Percentiles rank a stretch among this genome's conserved stretches.
These are phyloP conservation scores for Lablab purpureus DNA, from an alignment of 306 rosid species.

Conservation along the genomic window DNA sequence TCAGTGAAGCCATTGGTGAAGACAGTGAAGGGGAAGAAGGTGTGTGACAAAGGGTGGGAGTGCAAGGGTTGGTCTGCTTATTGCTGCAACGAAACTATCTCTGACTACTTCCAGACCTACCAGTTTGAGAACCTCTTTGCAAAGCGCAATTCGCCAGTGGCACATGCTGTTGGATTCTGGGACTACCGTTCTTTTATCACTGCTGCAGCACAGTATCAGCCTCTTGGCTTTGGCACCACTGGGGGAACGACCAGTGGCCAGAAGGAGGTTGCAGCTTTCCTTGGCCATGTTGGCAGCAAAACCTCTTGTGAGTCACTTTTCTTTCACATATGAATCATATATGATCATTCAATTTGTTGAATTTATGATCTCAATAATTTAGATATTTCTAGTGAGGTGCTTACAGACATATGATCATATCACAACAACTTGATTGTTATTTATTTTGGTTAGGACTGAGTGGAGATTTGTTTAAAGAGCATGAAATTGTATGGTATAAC, in stretches of 20 bases:
- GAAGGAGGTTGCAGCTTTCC: conserved; percentile 90
- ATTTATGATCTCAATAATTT: neutral
- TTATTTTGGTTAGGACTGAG: conserved; percentile 6
- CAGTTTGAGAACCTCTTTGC: conserved; percentile 90
- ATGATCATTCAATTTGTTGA: neutral
- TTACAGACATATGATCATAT: neutral
- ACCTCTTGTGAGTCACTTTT: conserved; percentile 78
- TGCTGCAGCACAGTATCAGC: conserved; percentile 78
- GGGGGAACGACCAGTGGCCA: conserved; percentile 72
- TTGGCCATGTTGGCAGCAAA: conserved; percentile 89
- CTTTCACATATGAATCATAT: neutral
- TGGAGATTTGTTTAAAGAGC: conserved; percentile 8
- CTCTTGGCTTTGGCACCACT: conserved; percentile 89
- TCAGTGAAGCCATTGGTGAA: conserved; percentile 64
- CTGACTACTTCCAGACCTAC: conserved; percentile 72
- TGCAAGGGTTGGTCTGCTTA: conserved; percentile 73
- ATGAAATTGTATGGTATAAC: conserved; percentile 8
- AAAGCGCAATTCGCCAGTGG: conserved; percentile 78
- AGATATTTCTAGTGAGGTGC: neutral
- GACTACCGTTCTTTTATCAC: conserved; percentile 79
- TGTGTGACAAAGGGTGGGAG: conserved; percentile 92
- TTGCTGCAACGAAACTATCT: conserved; percentile 87
- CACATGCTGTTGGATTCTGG: conserved; percentile 96
- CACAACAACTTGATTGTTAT: neutral
- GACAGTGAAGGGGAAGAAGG: conserved; percentile 73